Conservation (phyloP, 2,329 filamentous ascomycete species). For the Epichloe uncinata region DNA sequence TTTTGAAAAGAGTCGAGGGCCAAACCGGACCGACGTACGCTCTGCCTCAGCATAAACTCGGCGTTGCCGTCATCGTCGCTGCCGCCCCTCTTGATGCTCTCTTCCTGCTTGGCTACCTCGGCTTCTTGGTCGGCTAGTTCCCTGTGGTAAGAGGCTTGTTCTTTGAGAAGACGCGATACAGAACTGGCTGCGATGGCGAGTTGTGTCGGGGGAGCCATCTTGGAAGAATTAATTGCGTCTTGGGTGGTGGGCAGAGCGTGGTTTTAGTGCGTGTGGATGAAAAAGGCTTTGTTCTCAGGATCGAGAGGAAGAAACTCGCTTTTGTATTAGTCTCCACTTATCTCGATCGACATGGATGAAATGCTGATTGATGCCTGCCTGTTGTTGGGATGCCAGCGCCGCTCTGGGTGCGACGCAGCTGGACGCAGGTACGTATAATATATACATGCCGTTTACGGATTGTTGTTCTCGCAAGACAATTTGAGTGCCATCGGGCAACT, state of each 20-base stretch:
- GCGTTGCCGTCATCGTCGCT: slow-evolving; percentile 57
- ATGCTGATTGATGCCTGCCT: slow-evolving; percentile 12
- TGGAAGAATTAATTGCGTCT: slow-evolving; percentile 5
- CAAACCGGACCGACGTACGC: slow-evolving; percentile 41
- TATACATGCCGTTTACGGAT: too few species aligned
- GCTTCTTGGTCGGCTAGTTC: slow-evolving; percentile 66
- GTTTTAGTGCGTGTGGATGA: too few species aligned
- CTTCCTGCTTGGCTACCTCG: slow-evolving; percentile 54
- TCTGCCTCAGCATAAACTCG: slow-evolving; percentile 70
- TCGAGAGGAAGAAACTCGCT: not conserved
- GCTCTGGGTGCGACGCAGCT: too few species aligned
- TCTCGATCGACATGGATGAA: not conserved
- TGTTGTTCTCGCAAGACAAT: too few species aligned
- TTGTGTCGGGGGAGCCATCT: slow-evolving; percentile 66
- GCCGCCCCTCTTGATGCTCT: slow-evolving; percentile 36
- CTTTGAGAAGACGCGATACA: slow-evolving; percentile 75
- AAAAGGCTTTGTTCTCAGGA: too few species aligned
- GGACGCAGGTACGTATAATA: too few species aligned
- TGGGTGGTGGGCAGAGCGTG: not conserved
- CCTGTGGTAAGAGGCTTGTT: slow-evolving; percentile 80
- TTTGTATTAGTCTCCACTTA: not conserved
- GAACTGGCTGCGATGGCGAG: slow-evolving; percentile 70
- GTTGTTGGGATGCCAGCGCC: not conserved
- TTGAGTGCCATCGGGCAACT: too few species aligned
- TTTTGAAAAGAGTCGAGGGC: not conserved